Evolutionary conservation across 257 asterid genomes (phyloP).

Genomic region (Jacaranda mimosifolia): DNA sequence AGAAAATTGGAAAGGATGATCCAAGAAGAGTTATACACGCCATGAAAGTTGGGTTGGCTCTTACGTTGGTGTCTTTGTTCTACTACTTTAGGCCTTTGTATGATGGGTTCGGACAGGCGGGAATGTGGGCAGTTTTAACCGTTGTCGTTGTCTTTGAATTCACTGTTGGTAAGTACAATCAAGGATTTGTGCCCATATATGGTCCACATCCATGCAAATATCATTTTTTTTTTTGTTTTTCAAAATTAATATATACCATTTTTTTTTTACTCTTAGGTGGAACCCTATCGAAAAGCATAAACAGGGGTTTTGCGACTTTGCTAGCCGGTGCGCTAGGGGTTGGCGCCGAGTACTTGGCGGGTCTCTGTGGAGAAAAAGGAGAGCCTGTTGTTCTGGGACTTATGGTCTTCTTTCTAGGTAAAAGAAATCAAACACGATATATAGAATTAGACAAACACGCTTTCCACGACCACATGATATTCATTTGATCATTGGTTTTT

Average conservation of each 20-base stretch:
- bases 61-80: slow-evolving; percentile 64
- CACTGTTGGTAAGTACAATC: slow-evolving; percentile 60
- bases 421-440: neutral
- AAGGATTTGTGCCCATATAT: neutral
- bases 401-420: slow-evolving; percentile 72
- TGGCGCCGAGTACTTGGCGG: slow-evolving; percentile 78
- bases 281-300: slow-evolving; percentile 69
- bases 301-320: slow-evolving; percentile 77
- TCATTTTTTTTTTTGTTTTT: neutral
- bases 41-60: slow-evolving; percentile 68
- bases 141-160: slow-evolving; percentile 78
- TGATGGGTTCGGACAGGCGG: slow-evolving; percentile 69
- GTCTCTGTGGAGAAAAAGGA: slow-evolving; percentile 64
- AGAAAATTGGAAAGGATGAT: slow-evolving; percentile 66
- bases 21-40: slow-evolving; percentile 69
- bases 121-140: slow-evolving; percentile 84
- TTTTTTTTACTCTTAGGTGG: slow-evolving; percentile 56
- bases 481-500: neutral
- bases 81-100: slow-evolving; percentile 72
- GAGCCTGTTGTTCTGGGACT: slow-evolving; percentile 73
- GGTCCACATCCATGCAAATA: neutral
- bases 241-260: neutral
- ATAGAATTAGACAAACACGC: neutral
- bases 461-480: neutral
- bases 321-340: slow-evolving; percentile 80